phyloP scores from a whole-genome alignment of 768 basidiomycete genomes.

The Phanerodontia chrysosporium region DNA sequence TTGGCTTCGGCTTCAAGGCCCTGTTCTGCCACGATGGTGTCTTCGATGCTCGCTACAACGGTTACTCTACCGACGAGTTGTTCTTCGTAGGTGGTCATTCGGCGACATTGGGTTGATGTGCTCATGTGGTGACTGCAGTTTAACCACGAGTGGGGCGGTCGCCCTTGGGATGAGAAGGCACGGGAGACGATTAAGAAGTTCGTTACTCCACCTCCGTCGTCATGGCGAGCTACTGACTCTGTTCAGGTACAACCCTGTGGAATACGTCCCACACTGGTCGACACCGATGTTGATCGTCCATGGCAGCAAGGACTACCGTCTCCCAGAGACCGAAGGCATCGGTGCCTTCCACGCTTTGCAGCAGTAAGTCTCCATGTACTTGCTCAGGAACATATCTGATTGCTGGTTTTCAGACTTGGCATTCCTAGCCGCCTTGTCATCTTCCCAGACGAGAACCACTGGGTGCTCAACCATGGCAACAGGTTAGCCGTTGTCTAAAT shows the following conservation, averaged over 20 bases:
- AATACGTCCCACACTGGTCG: conserved; percentile 80
- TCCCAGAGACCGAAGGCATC: conserved; percentile 83
- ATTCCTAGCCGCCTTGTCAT: conserved; percentile 75
- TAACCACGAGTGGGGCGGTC: conserved; percentile 84
- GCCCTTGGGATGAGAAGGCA: conserved; percentile 67
- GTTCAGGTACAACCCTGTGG: conserved; percentile 67
- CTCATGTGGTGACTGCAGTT: conserved; percentile 42
- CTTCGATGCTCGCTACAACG: conserved; percentile 75
- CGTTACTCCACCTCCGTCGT: conserved; percentile 12
- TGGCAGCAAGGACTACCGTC: conserved; percentile 82
- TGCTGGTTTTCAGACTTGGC: conserved; percentile 42
- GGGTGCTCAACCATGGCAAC: conserved; percentile 81
- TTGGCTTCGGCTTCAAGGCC: conserved; percentile 85
- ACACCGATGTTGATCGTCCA: conserved; percentile 86
- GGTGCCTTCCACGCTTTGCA: conserved; percentile 82
- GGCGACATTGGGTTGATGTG: background rate
- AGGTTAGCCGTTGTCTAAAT: conserved; percentile 40
- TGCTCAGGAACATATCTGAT: background rate
- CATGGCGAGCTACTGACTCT: background rate
- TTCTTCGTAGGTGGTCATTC: conserved; percentile 65
- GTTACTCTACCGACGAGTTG: conserved; percentile 88
- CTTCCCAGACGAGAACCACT: conserved; percentile 91
- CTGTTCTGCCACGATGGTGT: conserved; percentile 91
- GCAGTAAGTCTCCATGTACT: conserved; percentile 50
- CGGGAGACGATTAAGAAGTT: conserved; percentile 55